A percentile compares a stretch with the other conserved stretches of the same genome.
Conservation (phyloP, 2,329 filamentous ascomycete species). For the Alternaria sp. region DNA sequence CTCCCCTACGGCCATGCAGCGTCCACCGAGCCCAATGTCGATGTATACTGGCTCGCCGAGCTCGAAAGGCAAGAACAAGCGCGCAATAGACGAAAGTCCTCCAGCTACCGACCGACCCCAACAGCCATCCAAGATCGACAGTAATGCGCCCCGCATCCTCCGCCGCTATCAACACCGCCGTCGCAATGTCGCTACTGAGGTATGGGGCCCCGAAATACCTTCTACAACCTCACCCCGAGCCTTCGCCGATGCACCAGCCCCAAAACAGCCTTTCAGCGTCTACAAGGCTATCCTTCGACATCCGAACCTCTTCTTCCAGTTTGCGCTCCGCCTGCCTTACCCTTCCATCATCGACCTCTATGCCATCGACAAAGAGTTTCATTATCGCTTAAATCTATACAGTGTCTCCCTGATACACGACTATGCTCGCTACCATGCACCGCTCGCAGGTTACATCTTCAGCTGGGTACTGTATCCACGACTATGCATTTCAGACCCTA, state of each 20-base stretch:
- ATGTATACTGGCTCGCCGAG: conserved; percentile 8
- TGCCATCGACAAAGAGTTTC: conserved; percentile 52
- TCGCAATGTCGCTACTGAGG: conserved; percentile 28
- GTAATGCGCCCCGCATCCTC: conserved; percentile 24
- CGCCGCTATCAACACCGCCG: conserved; percentile 33
- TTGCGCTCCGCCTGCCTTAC: conserved; percentile 39
- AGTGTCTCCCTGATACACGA: conserved; percentile 63
- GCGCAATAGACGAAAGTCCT: conserved; percentile 23
- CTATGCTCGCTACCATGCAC: conserved; percentile 63
- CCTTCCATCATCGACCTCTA: conserved; percentile 41
- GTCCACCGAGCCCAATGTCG: conserved; percentile 11
- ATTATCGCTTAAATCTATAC: conserved; percentile 58
- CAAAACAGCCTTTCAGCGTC: conserved; percentile 37
- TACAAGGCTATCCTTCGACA: conserved; percentile 48
- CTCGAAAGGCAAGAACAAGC: conserved; percentile 31
- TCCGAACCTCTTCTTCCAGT: conserved; percentile 48
- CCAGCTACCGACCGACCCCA: background rate
- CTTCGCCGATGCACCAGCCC: background rate
- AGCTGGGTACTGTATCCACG: conserved; percentile 66
- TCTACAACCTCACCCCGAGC: background rate
- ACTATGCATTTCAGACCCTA: conserved; percentile 68
- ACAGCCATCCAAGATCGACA: background rate
- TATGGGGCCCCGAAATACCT: conserved; percentile 28
- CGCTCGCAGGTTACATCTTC: conserved; percentile 66
- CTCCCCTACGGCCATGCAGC: conserved; percentile 5